A percentile compares a stretch with the other conserved stretches of the same genome.
Evolutionary conservation across 495 filamentous ascomycete species (phyloP).

Genomic region (Daldinia bambusicola): DNA sequence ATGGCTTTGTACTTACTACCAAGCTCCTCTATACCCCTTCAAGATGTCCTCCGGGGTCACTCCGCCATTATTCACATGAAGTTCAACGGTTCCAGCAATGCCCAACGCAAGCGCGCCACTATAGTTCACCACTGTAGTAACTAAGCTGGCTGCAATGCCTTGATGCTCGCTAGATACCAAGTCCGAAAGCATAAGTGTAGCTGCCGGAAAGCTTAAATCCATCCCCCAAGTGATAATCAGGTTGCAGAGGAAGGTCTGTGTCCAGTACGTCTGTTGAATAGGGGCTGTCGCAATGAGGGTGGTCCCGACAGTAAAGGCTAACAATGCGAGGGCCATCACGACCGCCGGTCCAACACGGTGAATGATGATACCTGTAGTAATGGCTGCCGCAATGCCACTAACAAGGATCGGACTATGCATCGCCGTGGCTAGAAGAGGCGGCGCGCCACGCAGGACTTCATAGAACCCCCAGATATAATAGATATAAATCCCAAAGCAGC

Average conservation of each 20-base stretch:
- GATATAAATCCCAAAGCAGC: slow-evolving; percentile 69
- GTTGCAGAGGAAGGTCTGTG: slow-evolving; percentile 60
- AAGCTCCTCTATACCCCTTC: slow-evolving; percentile 54
- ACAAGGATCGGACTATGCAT: slow-evolving; percentile 60
- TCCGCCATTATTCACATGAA: slow-evolving; percentile 50
- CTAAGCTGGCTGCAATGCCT: slow-evolving; percentile 57
- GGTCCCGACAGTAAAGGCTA: slow-evolving; percentile 60
- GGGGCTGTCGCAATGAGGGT: slow-evolving; percentile 62
- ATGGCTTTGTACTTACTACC: slow-evolving; percentile 42
- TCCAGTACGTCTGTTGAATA: slow-evolving; percentile 59
- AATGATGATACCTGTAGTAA: slow-evolving; percentile 62
- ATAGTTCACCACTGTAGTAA: slow-evolving; percentile 61
- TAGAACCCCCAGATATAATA: slow-evolving; percentile 70
- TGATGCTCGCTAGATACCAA: slow-evolving; percentile 58
- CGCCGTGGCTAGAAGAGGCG: slow-evolving; percentile 61
- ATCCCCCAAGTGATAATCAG: slow-evolving; percentile 66
- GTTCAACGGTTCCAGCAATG: slow-evolving; percentile 60
- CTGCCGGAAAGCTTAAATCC: slow-evolving; percentile 58
- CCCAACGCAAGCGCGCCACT: slow-evolving; percentile 60
- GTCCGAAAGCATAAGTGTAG: slow-evolving; percentile 57
- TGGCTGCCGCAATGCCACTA: slow-evolving; percentile 63
- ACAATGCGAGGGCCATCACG: slow-evolving; percentile 64
- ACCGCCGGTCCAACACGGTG: slow-evolving; percentile 56
- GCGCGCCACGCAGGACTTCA: slow-evolving; percentile 60
- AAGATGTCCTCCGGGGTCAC: slow-evolving; percentile 49